Base-by-base conservation (phyloP, 1,284 basidiomycete species). In the Pseudozyma hubeiensis region DNA sequence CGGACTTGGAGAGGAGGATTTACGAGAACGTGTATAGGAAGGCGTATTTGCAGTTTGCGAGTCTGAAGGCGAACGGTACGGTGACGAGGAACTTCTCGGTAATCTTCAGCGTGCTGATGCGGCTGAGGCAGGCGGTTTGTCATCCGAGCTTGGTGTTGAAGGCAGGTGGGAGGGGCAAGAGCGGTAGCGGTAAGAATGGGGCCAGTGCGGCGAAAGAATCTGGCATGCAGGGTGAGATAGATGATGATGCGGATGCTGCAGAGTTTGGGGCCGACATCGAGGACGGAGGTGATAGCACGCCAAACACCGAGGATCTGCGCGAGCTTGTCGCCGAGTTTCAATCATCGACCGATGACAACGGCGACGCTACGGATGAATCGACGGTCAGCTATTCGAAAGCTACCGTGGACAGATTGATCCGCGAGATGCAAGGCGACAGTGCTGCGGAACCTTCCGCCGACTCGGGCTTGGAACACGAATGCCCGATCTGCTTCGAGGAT, bases 61-160 rank as follows among this genome's bases (percentile, higher is more conserved):
- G 62, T 8, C 54, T 84, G 31, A 73, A 67, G 44, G 66, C 65
- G 13, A 74, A 80, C 46, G 82, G 82, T 1, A 77, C 68, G 16
- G 71, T 83, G 40, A 72, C 66, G 45, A 68, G 70, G 17, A 84
- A 86, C 67, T 82, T 85, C 51, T 84, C 81, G 35, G 79, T 85
- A 17, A 86, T 86, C 53, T 86, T 86, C 58, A 80, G 85, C 6
- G 84, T 86, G 39, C 78, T 86, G 35, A 86, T 85, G 80, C 80
- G 85, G 13, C 74, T 86, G 4, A 78, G 86, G 11, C 86, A 86
- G 69, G 85, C 85, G 10, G 86, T 86, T 7, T 82, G 85, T 39
- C 85, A 86, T 70, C 86, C 86, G 7, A 69, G 78, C 19, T 68
- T 86, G 54, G 81, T 86, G 16, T 65, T 85, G 43, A 82, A 84